Base-by-base conservation (phyloP, 78 protist genomes). In the Cavenderia fasciculata region DNA sequence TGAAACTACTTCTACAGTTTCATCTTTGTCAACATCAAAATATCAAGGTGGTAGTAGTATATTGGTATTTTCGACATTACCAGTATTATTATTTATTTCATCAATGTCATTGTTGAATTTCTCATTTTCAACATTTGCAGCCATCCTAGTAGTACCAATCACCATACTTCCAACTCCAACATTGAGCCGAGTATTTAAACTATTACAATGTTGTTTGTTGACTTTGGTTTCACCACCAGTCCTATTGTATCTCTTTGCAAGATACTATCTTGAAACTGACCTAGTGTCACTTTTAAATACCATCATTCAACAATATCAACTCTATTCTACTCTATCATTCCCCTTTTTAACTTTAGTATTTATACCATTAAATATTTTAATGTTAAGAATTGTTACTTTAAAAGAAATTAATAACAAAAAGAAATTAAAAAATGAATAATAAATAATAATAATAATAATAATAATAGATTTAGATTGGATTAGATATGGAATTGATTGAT, bases 41-140 rank as follows among this genome's bases (percentile, higher is more conserved):
- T 29, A 25, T 34, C 63, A 31, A 38, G 74, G 78, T 57, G 78
- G 71, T 18, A 69, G 27, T 41, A 82, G 90, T 68, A 68, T 68
- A 43, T 40, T 62, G n/a, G 90, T 82, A 8, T 82, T 82, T 68
- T 27, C 77, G 27, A 62, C 62, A 33, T 54, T 82, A 52, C 90
- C 90, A 38, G 61, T 82, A 11, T 82, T 82, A 56, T 23, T 82
- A 2, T 82, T 82, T 51, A 65, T 82, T 21, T 19, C 90, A 12
- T 56, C 90, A 38, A 68, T 82, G 78, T 82, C 90, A 57, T 43
- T 82, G 51, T 54, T 68, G 41, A 82, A 82, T 36, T 82, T 82
- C 14, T 82, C 90, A 52, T 82, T 82, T 54, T 82, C 74, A 41
- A 82, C 90, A 4, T 46, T 82, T 68, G 76, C 90, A 12, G 57